Base-by-base conservation (phyloP, 306 rosid species). In the Cucumis melo region DNA sequence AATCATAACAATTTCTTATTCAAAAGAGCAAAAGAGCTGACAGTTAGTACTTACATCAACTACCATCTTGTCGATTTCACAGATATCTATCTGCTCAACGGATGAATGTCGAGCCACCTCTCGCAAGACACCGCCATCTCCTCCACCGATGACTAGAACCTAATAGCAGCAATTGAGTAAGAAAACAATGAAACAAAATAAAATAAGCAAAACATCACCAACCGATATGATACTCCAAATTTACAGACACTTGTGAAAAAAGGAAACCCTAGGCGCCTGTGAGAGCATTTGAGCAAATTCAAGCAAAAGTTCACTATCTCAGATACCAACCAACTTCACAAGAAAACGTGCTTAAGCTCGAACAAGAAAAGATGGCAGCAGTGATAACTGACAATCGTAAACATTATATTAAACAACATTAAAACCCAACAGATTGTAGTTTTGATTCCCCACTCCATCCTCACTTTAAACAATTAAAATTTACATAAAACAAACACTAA, bases 141-240 rank as follows among this genome's bases (percentile, higher is more conserved):
- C 99, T 75, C 99, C 99, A 58, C 99, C 99, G 59, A 95, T 95
- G 80, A 95, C 98, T 91, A 95, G 85, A 87, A 95, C 93, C 99
- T 95, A 82, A 74, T 59, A 53, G 29, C 14, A 77, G 53, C 60
- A 73, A 74, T 23, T 61, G 27, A 46, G 76, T 48, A 32, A 87
- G 81, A 55, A 50, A 77, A 80, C 48, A 39, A 76, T 66, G 44
- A 41, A 36, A 62, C 32, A 46, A 23, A 36, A 39, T 16, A 71
- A 24, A 65, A 29, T 34, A 27, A 81, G 5, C 20, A 34, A 8
- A 46, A 27, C 5, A 75, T 53, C 17, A 9, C 23, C 7, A 70
- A 19, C 64, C 21, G 20, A 58, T 10, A 65, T 19, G 50, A 38
- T 38, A 36, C 48, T 36, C 50, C 15, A 34, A 60, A 64, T 19